Base-by-base conservation (phyloP, 2,329 filamentous ascomycete genomes). In the Colletotrichum agaves region DNA sequence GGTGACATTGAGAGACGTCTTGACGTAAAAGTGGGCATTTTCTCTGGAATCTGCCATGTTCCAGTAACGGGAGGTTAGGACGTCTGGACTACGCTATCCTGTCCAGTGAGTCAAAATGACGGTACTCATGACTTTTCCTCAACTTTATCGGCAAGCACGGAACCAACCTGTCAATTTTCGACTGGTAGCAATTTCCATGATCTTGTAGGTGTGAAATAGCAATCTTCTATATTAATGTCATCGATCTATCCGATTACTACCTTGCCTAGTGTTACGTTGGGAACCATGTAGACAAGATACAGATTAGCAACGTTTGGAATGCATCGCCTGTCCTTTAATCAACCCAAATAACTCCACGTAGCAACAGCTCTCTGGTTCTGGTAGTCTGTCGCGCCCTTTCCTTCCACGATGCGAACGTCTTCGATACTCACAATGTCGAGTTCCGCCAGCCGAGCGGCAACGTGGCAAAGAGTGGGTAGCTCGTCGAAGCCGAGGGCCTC, bases 391-490 rank as follows among this genome's bases (percentile, higher is more conserved):
- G 58, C 58, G 2, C 58, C 77, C 75, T 85, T 87, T 0, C 82
- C 87, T 43, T 82, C 79, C 3, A 90, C 76, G 27, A 61, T 43
- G 13, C 46, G 31, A 11, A 61, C 46, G 10, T 52, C 58, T 27
- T 52, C 44, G 47, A 90, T 75, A 63, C 83, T 83, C 71, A 85
- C 88, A 2, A 89, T 74, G 0, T 87, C 88, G 3, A 90, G 78
- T 69, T 87, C 84, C 1, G 81, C 81, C 61, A 90, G 73, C 13
- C 82, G 78, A 11, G 78, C 74, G 6, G 86, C 77, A 7, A 90
- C 77, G 72, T 90, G 85, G 72, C 90, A 87, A 57, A 90, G 76
- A 2, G 88, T 90, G 0, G 88, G 88, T 59, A 90, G 72, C 3
- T 76, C 77, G 47, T 86, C 78, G 85, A 83, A 86, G 71, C 86